Evolutionary conservation across 1,139 yeast genomes (phyloP).

Genomic region (Sugiyamaella castrensis): DNA sequence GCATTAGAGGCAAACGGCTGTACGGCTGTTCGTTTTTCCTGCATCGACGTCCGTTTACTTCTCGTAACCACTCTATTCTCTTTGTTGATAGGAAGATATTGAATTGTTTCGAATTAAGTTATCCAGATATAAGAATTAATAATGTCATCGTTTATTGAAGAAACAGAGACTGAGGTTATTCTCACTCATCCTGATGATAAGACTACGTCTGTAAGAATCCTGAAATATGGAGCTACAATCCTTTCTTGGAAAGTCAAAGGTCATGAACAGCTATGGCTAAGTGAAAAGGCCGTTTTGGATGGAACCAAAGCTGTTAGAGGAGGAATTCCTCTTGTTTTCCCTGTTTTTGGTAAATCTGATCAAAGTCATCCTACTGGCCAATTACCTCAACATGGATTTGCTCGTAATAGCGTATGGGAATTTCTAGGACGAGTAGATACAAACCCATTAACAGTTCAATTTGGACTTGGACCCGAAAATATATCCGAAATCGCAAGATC

Average conservation of each 20-base stretch:
- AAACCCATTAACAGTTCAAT: constrained; percentile 70
- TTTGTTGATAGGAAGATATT: no score
- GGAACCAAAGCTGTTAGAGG: constrained; percentile 95
- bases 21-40: no score
- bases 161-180: constrained; percentile 59
- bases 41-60: no score
- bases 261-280: constrained; percentile 65
- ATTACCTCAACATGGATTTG: constrained; percentile 96
- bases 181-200: constrained; percentile 55
- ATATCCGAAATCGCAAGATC: constrained; percentile 53
- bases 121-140: no score
- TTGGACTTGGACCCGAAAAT: constrained; percentile 83
- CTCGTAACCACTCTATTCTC: no score
- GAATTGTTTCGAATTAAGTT: no score
- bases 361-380: constrained; percentile 39
- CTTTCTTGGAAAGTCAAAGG: constrained; percentile 74
- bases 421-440: constrained; percentile 76
- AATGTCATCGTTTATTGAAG: constrained; percentile 31
- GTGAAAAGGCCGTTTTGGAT: constrained; percentile 72
- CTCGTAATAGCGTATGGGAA: constrained; percentile 87
- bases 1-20: no score
- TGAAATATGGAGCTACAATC: constrained; percentile 87
- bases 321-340: constrained; percentile 95
- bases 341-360: constrained; percentile 75
- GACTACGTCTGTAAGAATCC: constrained; percentile 57